A percentile compares a stretch with the other conserved stretches of the same genome.
phyloP scores from a whole-genome alignment of 139 green algal species.

The Haematococcus lacustris region DNA sequence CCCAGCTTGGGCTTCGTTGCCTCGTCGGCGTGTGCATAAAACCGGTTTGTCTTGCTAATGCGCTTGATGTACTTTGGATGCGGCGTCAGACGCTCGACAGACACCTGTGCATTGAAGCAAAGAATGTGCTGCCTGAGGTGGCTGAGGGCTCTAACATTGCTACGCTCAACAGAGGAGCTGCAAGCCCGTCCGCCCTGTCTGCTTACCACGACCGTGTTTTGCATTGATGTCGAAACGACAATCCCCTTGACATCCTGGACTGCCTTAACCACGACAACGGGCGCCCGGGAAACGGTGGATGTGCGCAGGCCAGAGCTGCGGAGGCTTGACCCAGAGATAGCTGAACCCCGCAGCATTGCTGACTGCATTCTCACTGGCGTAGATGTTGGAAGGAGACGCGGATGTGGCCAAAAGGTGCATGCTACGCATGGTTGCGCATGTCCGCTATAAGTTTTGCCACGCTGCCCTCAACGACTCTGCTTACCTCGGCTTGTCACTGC shows the following conservation, averaged over 20 bases:
- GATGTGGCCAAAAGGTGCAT: too few relatives aligned
- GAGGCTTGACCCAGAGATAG: slow-evolving; percentile 16
- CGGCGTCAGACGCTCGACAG: slow-evolving; percentile 34
- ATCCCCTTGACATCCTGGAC: slow-evolving; percentile 44
- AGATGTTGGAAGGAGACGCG: too few relatives aligned
- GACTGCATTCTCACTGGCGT: slow-evolving; percentile 1
- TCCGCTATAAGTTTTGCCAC: too few relatives aligned
- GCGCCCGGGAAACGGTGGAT: slow-evolving; percentile 6
- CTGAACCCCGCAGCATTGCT: slow-evolving; percentile 14
- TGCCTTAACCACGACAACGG: slow-evolving; percentile 25
- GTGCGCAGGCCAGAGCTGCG: slow-evolving; percentile 1
- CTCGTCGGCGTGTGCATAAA: slow-evolving; percentile 31
- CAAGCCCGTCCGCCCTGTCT: too few relatives aligned
- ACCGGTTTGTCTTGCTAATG: slow-evolving; percentile 41
- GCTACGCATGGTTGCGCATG: too few relatives aligned
- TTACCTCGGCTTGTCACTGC: too few relatives aligned
- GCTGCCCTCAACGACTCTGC: too few relatives aligned
- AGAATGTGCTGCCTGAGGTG: not conserved
- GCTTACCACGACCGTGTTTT: slow-evolving; percentile 29
- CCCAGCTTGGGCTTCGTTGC: slow-evolving; percentile 16
- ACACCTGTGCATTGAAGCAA: too few relatives aligned
- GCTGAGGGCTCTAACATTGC: too few relatives aligned
- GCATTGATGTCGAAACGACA: slow-evolving; percentile 41
- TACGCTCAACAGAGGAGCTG: too few relatives aligned
- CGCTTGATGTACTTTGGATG: slow-evolving; percentile 45